Evolutionary conservation across 371 early-diverging fungal species (phyloP).

Genomic region (Apophysomyces variabilis): DNA sequence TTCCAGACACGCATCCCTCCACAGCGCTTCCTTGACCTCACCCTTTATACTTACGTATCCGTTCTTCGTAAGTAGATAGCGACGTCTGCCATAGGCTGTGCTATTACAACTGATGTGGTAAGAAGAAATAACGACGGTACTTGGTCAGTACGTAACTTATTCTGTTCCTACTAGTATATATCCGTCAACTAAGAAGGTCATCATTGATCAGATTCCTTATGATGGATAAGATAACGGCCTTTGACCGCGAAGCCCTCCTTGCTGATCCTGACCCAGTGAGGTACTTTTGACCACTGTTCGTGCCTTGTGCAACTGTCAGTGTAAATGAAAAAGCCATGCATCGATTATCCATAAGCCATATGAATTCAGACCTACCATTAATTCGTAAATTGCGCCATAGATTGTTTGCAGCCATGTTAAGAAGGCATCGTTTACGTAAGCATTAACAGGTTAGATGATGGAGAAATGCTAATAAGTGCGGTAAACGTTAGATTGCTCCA

Average conservation of each 20-base stretch:
- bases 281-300: neutral
- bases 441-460: neutral
- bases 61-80: too few species aligned
- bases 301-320: too few species aligned
- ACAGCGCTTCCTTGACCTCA: too few species aligned
- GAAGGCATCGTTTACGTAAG: neutral
- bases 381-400: neutral
- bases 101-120: neutral
- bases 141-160: neutral
- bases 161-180: neutral
- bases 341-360: too few species aligned
- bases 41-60: too few species aligned
- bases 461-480: conserved; percentile 4
- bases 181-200: too few species aligned
- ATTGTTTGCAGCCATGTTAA: conserved; percentile 3
- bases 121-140: neutral
- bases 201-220: too few species aligned
- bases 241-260: neutral
- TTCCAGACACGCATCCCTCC: too few species aligned
- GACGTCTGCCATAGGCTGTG: too few species aligned
- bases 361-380: too few species aligned
- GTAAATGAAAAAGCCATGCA: too few species aligned
- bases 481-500: neutral
- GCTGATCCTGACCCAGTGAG: neutral
- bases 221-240: neutral